Base-by-base conservation (phyloP, 2,329 filamentous ascomycete species). In the Aspergillus fumigatiaffinis region DNA sequence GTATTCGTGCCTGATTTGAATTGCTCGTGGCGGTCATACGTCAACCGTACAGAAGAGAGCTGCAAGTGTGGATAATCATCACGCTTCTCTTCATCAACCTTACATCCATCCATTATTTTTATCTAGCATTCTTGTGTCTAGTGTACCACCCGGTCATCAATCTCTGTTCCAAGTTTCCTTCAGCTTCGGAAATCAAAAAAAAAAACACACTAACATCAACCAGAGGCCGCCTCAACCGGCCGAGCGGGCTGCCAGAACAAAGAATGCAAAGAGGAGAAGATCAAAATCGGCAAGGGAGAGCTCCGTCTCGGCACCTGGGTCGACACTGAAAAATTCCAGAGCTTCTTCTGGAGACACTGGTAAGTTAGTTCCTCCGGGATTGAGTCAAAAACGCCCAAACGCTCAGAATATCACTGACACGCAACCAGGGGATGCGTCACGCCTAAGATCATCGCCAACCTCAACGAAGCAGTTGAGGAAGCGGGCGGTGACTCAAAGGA, bases 321-420 rank as follows among this genome's bases (percentile, higher is more conserved):
- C 61, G 83, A 82, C 8, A 82, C 88, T 29, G 67, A 79, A 0
- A 77, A 79, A 1, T 81, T 87, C 68, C 84, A 84, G 46, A 82
- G 81, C 68, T 96, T 86, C 85, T 74, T 79, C 56, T 97, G 89
- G 87, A 89, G 88, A 70, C 93, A 97, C 73, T 97, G 93, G 93
- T 95, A 81, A 69, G 82, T 66, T 50, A 46, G 6, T 50, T 12
- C 25, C 48, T 47, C n/a, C n/a, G n/a, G n/a, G n/a, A n/a, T n/a
- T n/a, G n/a, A n/a, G n/a, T n/a, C n/a, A n/a, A n/a, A n/a, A n/a
- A n/a, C n/a, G n/a, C n/a, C n/a, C n/a, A n/a, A n/a, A n/a, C n/a
- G 10, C 54, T 47, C 42, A 50, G n/a, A 52, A 48, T 47, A 35
- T 9, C 4, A 35, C 42, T 50, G 26, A 53, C 23, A 57, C 44